Percentiles rank a stretch among this genome's conserved stretches.
These are phyloP conservation scores for Hypoxylon rubiginosum DNA, from an alignment of 2,329 filamentous ascomycete genomes.

Conservation along the genomic window DNA sequence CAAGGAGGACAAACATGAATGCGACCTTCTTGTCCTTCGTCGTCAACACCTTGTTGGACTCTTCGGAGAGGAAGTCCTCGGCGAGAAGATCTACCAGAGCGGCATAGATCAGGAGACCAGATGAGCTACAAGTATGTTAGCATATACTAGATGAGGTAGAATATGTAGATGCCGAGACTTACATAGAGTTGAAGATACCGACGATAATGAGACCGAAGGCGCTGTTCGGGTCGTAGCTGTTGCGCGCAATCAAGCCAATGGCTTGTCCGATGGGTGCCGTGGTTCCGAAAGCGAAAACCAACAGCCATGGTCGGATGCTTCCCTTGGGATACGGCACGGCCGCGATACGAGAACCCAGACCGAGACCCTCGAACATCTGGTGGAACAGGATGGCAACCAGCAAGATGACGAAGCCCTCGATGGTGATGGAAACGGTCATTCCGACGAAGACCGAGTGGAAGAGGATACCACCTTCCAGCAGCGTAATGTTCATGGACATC, in stretches of 20 bases:
- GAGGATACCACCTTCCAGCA: slow-evolving; percentile 82
- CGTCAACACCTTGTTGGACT: slow-evolving; percentile 63
- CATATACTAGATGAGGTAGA: neutral
- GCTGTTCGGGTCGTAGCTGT: slow-evolving; percentile 72
- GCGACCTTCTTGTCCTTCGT: slow-evolving; percentile 67
- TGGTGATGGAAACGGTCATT: slow-evolving; percentile 78
- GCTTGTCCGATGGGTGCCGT: slow-evolving; percentile 75
- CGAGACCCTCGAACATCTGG: slow-evolving; percentile 77
- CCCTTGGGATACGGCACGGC: slow-evolving; percentile 71
- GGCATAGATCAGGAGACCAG: slow-evolving; percentile 72
- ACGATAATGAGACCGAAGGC: slow-evolving; percentile 75
- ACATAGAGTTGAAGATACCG: slow-evolving; percentile 75
- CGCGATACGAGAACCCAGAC: slow-evolving; percentile 78
- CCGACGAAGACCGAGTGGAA: slow-evolving; percentile 85
- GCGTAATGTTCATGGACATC: slow-evolving; percentile 78
- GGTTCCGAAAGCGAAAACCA: slow-evolving; percentile 73
- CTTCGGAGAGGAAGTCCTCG: slow-evolving; percentile 74
- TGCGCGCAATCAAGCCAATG: slow-evolving; percentile 69
- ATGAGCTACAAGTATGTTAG: slow-evolving; percentile 60
- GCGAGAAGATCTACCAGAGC: slow-evolving; percentile 74
- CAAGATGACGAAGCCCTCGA: slow-evolving; percentile 75
- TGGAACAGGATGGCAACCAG: slow-evolving; percentile 79
- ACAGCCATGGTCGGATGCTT: slow-evolving; percentile 70
- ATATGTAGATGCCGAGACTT: slow-evolving; percentile 45
- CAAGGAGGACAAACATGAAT: slow-evolving; percentile 64